Evolutionary conservation across 176 grass and related monocot genomes (phyloP).

Genomic region (Avena sativa): DNA sequence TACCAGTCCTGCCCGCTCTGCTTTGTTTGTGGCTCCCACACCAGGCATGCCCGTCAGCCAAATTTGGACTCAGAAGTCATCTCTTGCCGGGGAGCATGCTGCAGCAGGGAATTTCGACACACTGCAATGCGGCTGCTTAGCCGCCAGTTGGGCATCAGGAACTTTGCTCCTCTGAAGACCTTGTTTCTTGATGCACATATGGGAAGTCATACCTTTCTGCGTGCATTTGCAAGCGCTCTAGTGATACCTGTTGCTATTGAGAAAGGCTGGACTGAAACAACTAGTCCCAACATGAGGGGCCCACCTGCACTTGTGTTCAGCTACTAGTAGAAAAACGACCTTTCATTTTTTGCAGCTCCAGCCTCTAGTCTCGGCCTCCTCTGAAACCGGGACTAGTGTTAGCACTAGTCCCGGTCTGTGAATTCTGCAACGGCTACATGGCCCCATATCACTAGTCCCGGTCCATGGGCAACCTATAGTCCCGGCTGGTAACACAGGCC

Average conservation of each 20-base stretch:
- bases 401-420: too few relatives aligned
- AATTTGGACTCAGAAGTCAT: conserved; percentile 91
- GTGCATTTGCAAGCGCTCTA: conserved; percentile 58
- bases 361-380: too few relatives aligned
- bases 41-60: conserved; percentile 79
- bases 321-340: neutral
- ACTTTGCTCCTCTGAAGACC: conserved; percentile 79
- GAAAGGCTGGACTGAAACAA: conserved; percentile 78
- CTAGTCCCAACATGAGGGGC: conserved; percentile 78
- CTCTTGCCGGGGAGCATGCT: conserved; percentile 83
- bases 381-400: too few relatives aligned
- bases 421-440: too few relatives aligned
- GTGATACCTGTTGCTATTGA: conserved; percentile 76
- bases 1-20: conserved; percentile 34
- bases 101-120: conserved; percentile 91
- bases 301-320: conserved; percentile 79
- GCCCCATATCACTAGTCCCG: too few relatives aligned
- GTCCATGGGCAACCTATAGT: too few relatives aligned
- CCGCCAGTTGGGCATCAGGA: conserved; percentile 81
- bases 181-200: conserved; percentile 69
- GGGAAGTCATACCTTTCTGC: conserved; percentile 71
- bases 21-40: conserved; percentile 68
- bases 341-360: too few relatives aligned
- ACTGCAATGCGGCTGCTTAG: conserved; percentile 80
- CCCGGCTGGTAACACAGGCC: too few relatives aligned